Evolutionary conservation across 75 land plant genomes (phyloP), one percentile per base, ranked within the genome.

Genomic region (Cryptomeria japonica): DNA sequence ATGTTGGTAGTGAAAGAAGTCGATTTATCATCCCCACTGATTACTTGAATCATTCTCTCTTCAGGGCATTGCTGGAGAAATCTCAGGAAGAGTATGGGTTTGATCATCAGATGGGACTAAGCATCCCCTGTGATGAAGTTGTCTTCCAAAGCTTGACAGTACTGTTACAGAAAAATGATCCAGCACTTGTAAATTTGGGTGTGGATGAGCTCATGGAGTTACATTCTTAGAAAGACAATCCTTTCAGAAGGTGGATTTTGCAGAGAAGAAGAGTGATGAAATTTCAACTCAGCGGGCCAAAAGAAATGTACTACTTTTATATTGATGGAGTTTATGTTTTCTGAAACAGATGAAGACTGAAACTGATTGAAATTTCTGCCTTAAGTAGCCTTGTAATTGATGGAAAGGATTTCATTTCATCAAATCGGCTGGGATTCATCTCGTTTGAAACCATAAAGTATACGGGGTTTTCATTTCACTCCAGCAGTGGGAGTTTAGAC

Each of bases 61-160:
- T 96, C 42, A 89, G 91, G 79, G 87, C 80, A 73, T 77, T 96
- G 41, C 88, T 96, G 76, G 77, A 76, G 19, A 88, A 86, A 61
- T 92, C 95, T 1, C 94, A 92, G 80, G 96, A 95, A 42, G 97
- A 96, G 87, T 93, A 92, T 75, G 96, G 95, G 1, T 96, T 95
- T 36, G 90, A 91, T 84, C 92, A 93, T 68, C 87, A 92, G 0
- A 90, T 88, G 90, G 90, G 85, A 11, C 91, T 95, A 44, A 88
- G 89, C 41, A 92, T 96, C 87, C 96, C 97, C 32, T 95, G 96
- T 84, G 89, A 93, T 34, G 93, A 93, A 87, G 89, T 9, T 42
- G 53, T 38, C 38, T 88, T 90, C 84, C 10, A 72, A 32, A 5
- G 4, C 0, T 34, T 56, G 10, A 85, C 82, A 82, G 46, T 34